A percentile compares a stretch with the other conserved stretches of the same genome.
Conservation (phyloP, 208 protist species). For the Crithidia expoeki region DNA sequence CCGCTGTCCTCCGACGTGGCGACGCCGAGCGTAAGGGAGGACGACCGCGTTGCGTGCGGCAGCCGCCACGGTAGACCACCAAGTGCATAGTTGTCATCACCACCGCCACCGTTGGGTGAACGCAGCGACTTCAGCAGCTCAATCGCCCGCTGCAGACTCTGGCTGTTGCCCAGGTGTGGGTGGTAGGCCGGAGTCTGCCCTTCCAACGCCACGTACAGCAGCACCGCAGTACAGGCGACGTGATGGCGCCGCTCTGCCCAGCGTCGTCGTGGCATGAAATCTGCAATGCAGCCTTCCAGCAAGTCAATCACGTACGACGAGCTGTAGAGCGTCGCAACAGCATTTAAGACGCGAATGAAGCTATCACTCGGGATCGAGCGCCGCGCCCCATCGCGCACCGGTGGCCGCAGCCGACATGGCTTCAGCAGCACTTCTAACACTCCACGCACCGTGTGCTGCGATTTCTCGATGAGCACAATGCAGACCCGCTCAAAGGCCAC, state of each 20-base stretch:
- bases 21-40: slow-evolving; percentile 5
- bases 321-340: slow-evolving; percentile 56
- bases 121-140: slow-evolving; percentile 38
- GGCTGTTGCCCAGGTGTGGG: slow-evolving; percentile 38
- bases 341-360: slow-evolving; percentile 74
- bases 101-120: background rate
- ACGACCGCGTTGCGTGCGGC: slow-evolving; percentile 19
- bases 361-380: slow-evolving; percentile 67
- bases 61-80: slow-evolving; percentile 12
- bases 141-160: slow-evolving; percentile 36
- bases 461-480: slow-evolving; percentile 61
- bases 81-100: background rate
- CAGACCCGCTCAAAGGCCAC: slow-evolving; percentile 79
- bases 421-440: slow-evolving; percentile 78
- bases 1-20: slow-evolving; percentile 56
- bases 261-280: slow-evolving; percentile 65
- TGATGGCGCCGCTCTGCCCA: slow-evolving; percentile 74
- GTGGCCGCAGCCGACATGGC: slow-evolving; percentile 65
- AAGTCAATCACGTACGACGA: slow-evolving; percentile 56
- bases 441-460: slow-evolving; percentile 62
- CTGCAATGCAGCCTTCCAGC: slow-evolving; percentile 58
- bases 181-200: slow-evolving; percentile 59
- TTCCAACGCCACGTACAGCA: slow-evolving; percentile 82
- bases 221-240: slow-evolving; percentile 63
- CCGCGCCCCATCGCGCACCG: slow-evolving; percentile 55